Percentiles rank a stretch among this genome's conserved stretches.
Evolutionary conservation across 2,329 filamentous ascomycete species (phyloP).

Genomic region (Talaromyces sp.): DNA sequence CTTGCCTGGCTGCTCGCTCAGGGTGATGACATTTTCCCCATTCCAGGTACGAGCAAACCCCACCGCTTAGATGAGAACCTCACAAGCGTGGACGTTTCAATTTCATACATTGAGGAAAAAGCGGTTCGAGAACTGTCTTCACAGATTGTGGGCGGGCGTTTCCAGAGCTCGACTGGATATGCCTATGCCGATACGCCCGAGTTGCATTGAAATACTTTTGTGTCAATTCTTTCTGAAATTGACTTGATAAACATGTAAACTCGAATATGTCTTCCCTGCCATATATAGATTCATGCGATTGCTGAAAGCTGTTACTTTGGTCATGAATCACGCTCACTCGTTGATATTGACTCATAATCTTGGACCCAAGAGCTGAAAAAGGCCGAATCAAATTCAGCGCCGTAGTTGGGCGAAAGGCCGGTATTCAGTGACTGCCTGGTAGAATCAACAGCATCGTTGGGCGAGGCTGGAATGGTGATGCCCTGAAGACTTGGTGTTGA

Average conservation of each 20-base stretch:
- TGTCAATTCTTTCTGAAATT: background rate
- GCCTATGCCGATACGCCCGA: conserved; percentile 15
- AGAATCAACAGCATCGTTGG: background rate
- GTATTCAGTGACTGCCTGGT: background rate
- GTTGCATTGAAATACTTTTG: conserved; percentile 1
- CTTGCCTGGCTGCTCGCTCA: conserved; percentile 45
- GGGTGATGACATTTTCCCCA: conserved; percentile 46
- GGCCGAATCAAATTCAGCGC: background rate
- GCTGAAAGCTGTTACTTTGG: no score
- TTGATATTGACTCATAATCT: background rate
- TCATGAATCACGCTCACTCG: no score
- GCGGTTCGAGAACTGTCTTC: background rate
- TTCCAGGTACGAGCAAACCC: conserved; percentile 36
- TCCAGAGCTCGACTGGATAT: conserved; percentile 14
- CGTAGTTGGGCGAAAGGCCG: background rate
- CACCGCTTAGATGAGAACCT: conserved; percentile 38
- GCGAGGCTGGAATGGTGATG: background rate
- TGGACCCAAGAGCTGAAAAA: background rate
- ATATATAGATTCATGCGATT: no score
- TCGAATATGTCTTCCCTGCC: background rate
- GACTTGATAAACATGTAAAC: background rate
- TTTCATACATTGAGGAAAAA: background rate
- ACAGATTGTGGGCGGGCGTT: conserved; percentile 12
- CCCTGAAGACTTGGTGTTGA: background rate
- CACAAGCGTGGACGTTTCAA: conserved; percentile 9